Evolutionary conservation across 164 flowering plant species (phyloP).

Genomic region (Annona cherimola): DNA sequence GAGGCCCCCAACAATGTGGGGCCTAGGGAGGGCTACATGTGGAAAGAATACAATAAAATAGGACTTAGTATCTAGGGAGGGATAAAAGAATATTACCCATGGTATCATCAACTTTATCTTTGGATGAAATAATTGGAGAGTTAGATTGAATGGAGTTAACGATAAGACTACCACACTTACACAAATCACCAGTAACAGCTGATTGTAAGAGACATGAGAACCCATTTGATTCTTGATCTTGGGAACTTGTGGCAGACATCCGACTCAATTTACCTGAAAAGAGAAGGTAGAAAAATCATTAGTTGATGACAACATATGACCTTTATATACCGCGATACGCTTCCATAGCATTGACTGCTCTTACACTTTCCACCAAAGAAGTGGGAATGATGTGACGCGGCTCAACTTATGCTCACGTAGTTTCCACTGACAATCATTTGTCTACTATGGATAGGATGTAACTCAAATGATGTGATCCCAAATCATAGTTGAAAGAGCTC

Average conservation of each 20-base stretch:
- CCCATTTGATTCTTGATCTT: background rate
- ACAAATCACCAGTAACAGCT: background rate
- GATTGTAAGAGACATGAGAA: background rate
- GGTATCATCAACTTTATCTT: background rate
- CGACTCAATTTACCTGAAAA: slow-evolving; percentile 24
- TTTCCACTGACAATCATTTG: too few species aligned
- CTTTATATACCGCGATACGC: too few species aligned
- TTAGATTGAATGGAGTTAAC: background rate
- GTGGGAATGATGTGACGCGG: too few species aligned
- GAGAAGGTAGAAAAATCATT: slow-evolving; percentile 4
- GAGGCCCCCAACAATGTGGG: too few species aligned
- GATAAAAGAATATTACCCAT: background rate
- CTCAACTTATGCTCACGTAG: too few species aligned
- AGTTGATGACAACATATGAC: background rate
- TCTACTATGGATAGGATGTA: background rate
- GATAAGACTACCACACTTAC: background rate
- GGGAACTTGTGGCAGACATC: background rate
- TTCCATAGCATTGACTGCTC: too few species aligned
- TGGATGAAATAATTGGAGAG: background rate
- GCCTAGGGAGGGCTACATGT: too few species aligned
- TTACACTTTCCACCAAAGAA: too few species aligned
- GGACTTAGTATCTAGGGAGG: background rate
- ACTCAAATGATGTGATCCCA: background rate
- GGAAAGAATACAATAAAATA: too few species aligned
- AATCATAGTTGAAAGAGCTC: background rate